Evolutionary conservation across 768 basidiomycete genomes (phyloP).

Genomic region (Hebeloma cylindrosporum): DNA sequence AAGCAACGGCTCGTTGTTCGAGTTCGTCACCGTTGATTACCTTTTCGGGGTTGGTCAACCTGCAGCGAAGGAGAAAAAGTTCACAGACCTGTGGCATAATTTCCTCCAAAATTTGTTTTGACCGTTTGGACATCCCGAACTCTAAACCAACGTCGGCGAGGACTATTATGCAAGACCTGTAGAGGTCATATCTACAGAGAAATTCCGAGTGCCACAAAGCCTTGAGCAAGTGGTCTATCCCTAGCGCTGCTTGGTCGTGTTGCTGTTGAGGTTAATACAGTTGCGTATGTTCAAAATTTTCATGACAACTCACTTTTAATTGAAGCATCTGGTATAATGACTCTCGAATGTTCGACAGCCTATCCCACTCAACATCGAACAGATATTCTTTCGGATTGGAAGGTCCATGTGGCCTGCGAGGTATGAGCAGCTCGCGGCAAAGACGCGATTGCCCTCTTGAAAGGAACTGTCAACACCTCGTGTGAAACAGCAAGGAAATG

Average conservation of each 20-base stretch:
- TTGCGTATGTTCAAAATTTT: conserved; percentile 4
- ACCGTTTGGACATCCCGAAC: conserved; percentile 70
- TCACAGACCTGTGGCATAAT: conserved; percentile 74
- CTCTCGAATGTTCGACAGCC: conserved; percentile 43
- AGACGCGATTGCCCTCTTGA: conserved; percentile 65
- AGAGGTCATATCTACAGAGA: conserved; percentile 62
- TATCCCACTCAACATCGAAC: conserved; percentile 40
- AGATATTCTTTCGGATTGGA: conserved; percentile 60
- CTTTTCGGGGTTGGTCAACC: conserved; percentile 33
- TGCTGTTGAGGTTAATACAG: conserved; percentile 46
- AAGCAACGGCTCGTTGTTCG: conserved; percentile 75
- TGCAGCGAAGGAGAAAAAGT: not conserved
- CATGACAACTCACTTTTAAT: conserved; percentile 43
- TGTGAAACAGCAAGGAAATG: not conserved
- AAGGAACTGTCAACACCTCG: not conserved
- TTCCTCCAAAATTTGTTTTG: conserved; percentile 66
- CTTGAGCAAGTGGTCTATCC: conserved; percentile 66
- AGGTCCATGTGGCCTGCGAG: conserved; percentile 55
- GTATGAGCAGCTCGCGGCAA: conserved; percentile 63
- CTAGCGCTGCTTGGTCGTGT: conserved; percentile 58
- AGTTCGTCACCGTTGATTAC: conserved; percentile 69
- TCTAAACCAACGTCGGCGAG: conserved; percentile 80
- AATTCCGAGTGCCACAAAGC: conserved; percentile 83
- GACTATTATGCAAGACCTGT: conserved; percentile 67
- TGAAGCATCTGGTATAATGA: conserved; percentile 46